Evolutionary conservation across 2,329 filamentous ascomycete species (phyloP).

Genomic region (Aspergillus sp.): DNA sequence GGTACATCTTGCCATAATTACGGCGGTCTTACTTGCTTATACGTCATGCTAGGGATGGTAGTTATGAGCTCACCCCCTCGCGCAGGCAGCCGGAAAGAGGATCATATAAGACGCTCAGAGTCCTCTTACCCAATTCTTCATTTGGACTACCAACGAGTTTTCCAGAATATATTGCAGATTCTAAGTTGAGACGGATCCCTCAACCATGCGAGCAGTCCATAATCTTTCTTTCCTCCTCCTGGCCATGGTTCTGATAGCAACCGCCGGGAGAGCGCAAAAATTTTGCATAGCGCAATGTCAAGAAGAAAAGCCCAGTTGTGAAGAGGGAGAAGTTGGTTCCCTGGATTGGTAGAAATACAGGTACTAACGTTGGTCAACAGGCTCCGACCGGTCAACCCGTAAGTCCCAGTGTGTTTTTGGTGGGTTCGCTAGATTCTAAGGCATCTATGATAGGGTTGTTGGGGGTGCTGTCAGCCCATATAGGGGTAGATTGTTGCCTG

Average conservation of each 20-base stretch:
- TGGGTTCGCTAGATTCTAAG: background rate
- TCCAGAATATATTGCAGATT: no score
- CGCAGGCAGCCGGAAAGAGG: no score
- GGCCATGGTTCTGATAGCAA: background rate
- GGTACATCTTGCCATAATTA: no score
- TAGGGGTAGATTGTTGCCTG: background rate
- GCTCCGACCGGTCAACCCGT: no score
- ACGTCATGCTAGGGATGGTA: no score
- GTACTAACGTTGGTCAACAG: background rate
- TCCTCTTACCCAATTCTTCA: no score
- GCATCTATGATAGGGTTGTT: background rate
- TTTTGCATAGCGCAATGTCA: background rate
- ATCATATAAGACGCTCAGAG: no score
- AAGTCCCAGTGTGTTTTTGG: background rate
- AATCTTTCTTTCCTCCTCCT: background rate
- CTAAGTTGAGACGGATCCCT: no score
- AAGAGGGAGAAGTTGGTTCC: background rate
- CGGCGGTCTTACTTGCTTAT: no score
- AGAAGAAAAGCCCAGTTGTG: background rate
- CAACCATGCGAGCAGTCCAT: background rate
- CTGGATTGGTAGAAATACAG: background rate
- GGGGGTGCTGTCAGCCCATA: background rate
- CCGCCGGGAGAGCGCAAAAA: background rate
- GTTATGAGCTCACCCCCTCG: no score
- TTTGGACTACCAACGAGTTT: no score